Evolutionary conservation across 2,329 filamentous ascomycete species (phyloP).

Genomic region (Dactylellina haptotyla): DNA sequence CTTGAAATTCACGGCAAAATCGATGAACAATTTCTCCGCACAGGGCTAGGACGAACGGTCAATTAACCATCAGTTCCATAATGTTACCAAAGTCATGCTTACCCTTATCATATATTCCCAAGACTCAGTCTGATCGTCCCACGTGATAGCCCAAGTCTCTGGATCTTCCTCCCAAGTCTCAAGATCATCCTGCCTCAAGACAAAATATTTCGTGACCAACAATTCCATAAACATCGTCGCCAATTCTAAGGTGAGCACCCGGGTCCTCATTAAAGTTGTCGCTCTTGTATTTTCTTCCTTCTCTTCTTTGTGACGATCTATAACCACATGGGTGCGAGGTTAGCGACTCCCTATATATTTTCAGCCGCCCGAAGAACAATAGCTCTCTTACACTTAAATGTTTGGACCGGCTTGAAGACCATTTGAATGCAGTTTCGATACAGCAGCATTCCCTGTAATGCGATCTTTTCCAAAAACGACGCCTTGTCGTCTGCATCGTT

Average conservation of each 20-base stretch:
- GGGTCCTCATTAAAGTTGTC: constrained; percentile 73
- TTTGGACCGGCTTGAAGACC: constrained; percentile 80
- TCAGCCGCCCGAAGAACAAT: constrained; percentile 69
- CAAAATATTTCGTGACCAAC: constrained; percentile 86
- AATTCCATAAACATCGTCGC: constrained; percentile 83
- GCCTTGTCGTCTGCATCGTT: constrained; percentile 62
- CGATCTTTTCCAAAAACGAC: constrained; percentile 78
- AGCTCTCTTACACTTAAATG: constrained; percentile 75
- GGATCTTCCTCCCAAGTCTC: constrained; percentile 93
- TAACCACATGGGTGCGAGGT: constrained; percentile 12
- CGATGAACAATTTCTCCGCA: constrained; percentile 91
- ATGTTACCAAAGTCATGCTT: not conserved
- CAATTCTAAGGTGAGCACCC: constrained; percentile 79
- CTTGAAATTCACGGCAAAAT: constrained; percentile 90
- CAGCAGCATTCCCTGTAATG: constrained; percentile 82
- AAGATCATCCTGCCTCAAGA: constrained; percentile 84
- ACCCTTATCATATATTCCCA: constrained; percentile 88
- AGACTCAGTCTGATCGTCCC: constrained; percentile 83
- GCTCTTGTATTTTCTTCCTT: constrained; percentile 70
- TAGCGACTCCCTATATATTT: constrained; percentile 17
- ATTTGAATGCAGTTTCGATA: constrained; percentile 85
- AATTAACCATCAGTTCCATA: not conserved
- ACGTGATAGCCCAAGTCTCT: constrained; percentile 92
- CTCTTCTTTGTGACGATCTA: constrained; percentile 67
- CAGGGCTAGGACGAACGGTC: constrained; percentile 71